Conservation (phyloP, 1,284 basidiomycete genomes). For the Filobasidium uniguttulatum region DNA sequence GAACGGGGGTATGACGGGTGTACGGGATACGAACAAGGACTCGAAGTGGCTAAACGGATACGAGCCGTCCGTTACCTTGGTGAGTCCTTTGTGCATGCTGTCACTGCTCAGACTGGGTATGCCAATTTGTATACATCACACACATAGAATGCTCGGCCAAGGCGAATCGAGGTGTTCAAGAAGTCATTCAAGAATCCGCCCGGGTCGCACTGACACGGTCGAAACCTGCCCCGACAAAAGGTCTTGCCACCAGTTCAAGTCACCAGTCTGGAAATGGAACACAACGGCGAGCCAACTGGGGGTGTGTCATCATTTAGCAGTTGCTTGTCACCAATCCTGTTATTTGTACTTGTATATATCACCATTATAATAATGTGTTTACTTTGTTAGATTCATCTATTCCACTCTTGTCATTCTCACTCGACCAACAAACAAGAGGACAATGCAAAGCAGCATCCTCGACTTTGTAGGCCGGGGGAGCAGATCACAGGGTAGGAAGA, state of each 20-base stretch:
- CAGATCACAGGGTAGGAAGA: no score
- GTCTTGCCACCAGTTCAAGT: no score
- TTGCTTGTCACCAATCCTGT: neutral
- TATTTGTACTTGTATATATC: no score
- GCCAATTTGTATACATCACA: no score
- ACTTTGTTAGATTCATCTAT: no score
- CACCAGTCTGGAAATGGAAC: neutral
- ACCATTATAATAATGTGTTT: no score
- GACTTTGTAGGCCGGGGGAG: no score
- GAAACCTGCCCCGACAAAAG: slow-evolving; percentile 4
- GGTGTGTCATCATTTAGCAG: neutral
- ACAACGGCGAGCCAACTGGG: neutral
- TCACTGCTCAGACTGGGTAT: neutral
- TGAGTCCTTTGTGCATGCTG: slow-evolving; percentile 34
- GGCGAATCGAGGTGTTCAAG: slow-evolving; percentile 80
- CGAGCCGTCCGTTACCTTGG: slow-evolving; percentile 82
- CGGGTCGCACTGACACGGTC: slow-evolving; percentile 46
- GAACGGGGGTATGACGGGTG: slow-evolving; percentile 42
- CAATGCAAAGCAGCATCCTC: no score
- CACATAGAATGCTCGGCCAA: slow-evolving; percentile 82
- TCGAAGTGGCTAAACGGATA: slow-evolving; percentile 75
- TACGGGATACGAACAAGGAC: slow-evolving; percentile 78
- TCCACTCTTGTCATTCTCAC: no score
- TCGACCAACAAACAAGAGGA: no score
- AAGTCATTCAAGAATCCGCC: slow-evolving; percentile 82